Conservation (phyloP, 1,284 basidiomycete species). For the Trichosporon ovoides region DNA sequence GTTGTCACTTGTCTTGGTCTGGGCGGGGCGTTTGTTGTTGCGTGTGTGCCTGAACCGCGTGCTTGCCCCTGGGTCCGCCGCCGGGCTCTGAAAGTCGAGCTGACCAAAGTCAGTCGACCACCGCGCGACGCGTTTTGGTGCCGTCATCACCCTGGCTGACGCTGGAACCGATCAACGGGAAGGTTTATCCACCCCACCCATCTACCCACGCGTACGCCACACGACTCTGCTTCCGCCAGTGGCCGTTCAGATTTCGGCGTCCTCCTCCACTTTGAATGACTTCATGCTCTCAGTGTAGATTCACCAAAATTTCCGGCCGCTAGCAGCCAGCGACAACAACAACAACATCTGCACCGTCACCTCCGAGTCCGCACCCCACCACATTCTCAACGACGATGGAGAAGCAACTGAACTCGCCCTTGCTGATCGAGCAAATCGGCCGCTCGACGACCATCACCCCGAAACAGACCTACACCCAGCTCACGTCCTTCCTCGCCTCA, state of each 20-base stretch:
- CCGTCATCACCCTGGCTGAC: no score
- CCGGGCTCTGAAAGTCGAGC: no score
- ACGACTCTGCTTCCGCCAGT: no score
- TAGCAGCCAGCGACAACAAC: neutral
- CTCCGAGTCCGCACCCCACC: neutral
- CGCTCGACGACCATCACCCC: constrained; percentile 28
- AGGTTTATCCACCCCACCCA: no score
- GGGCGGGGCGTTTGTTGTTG: no score
- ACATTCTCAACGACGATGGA: constrained; percentile 32
- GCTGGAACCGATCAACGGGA: no score
- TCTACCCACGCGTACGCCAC: neutral
- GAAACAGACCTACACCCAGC: constrained; percentile 29
- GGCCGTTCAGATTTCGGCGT: no score
- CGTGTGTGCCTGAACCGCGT: no score
- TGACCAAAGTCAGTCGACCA: no score
- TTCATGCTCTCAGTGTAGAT: neutral
- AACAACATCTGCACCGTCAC: neutral
- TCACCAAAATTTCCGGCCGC: constrained; percentile 7
- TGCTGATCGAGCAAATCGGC: constrained; percentile 36
- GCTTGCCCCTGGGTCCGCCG: no score
- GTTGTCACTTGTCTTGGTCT: no score
- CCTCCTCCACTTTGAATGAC: neutral
- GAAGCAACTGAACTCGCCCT: constrained; percentile 40
- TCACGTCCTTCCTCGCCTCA: constrained; percentile 30
- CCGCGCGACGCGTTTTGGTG: no score